Evolutionary conservation across 78 protist genomes (phyloP).

Genomic region (Emiliania huxleyi): DNA sequence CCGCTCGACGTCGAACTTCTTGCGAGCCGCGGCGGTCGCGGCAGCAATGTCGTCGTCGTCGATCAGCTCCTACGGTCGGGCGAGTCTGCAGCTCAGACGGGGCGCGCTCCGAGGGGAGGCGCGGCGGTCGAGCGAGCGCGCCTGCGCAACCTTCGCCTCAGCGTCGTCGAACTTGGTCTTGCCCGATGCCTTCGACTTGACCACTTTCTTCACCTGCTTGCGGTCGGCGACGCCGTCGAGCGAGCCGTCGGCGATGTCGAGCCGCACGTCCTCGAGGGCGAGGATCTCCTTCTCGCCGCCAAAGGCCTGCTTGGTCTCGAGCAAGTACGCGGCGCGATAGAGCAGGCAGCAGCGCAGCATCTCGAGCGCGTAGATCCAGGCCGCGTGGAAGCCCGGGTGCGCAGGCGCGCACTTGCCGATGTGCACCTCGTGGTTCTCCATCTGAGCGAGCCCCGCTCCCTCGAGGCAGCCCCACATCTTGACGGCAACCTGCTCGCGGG

Average conservation of each 20-base stretch:
- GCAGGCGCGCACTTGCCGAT: not conserved
- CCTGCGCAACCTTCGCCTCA: too few species aligned
- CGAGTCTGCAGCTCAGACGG: too few species aligned
- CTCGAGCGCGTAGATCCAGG: not conserved
- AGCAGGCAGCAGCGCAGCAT: not conserved
- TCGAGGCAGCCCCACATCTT: too few species aligned
- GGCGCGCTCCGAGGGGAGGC: too few species aligned
- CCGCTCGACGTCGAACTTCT: not conserved
- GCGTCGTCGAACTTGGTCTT: too few species aligned
- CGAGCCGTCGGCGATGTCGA: not conserved
- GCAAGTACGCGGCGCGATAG: not conserved
- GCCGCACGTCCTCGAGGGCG: not conserved
- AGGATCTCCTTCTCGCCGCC: not conserved
- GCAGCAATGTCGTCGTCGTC: not conserved
- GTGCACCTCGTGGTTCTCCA: too few species aligned
- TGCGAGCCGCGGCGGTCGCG: not conserved
- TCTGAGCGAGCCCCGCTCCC: too few species aligned
- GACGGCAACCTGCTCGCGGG: too few species aligned
- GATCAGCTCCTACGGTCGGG: not conserved
- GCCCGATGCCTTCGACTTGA: too few species aligned
- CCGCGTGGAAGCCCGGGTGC: not conserved
- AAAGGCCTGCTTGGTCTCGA: not conserved
- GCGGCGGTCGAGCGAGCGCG: too few species aligned
- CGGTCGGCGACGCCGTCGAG: not conserved
- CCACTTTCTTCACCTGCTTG: too few species aligned